Evolutionary conservation across 2,329 filamentous ascomycete species (phyloP).

Genomic region (Monosporascus sp.): DNA sequence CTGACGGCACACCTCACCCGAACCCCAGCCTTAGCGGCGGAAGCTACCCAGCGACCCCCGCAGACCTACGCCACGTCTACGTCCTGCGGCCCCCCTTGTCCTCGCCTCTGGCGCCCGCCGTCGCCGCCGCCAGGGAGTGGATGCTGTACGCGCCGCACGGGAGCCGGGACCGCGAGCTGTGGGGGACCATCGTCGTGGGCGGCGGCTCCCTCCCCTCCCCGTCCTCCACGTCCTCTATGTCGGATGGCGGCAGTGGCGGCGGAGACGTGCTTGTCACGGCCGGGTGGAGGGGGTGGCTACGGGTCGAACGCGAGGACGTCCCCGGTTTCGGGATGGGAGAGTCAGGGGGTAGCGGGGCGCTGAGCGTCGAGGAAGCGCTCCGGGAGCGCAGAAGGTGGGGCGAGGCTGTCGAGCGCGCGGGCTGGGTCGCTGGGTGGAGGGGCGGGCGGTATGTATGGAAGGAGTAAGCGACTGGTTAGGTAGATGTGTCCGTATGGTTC

Average conservation of each 20-base stretch:
- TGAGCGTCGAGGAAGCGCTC: constrained; percentile 41
- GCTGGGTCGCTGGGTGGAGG: constrained; percentile 42
- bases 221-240: constrained; percentile 16
- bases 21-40: background rate
- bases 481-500: no score
- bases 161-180: constrained; percentile 46
- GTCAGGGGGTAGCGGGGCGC: background rate
- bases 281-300: constrained; percentile 47
- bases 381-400: constrained; percentile 33
- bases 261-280: constrained; percentile 28
- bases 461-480: background rate
- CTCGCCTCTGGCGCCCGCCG: constrained; percentile 17
- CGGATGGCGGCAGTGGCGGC: background rate
- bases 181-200: constrained; percentile 53
- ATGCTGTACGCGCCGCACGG: constrained; percentile 45
- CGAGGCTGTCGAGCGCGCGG: constrained; percentile 34
- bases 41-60: constrained; percentile 14
- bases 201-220: constrained; percentile 31
- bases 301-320: constrained; percentile 40
- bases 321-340: constrained; percentile 31
- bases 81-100: constrained; percentile 37
- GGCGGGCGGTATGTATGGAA: constrained; percentile 46
- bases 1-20: background rate
- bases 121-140: constrained; percentile 37
- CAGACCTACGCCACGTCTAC: constrained; percentile 46